Base-by-base conservation (phyloP, 2,329 filamentous ascomycete species). In the Ophiocordyceps camponoti-saundersi region DNA sequence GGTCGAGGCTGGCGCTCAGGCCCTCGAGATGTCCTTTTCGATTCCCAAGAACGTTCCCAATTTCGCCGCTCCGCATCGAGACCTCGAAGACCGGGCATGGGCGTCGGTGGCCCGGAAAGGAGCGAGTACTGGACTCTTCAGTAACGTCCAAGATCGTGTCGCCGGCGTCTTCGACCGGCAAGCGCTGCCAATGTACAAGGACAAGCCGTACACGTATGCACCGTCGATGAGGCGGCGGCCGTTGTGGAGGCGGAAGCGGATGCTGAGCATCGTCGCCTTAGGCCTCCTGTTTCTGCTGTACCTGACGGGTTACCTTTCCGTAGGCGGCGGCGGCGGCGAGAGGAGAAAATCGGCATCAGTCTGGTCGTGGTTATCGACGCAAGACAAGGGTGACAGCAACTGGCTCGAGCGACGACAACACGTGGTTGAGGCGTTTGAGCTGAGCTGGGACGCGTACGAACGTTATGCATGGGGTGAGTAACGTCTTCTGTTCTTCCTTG, bases 381-480 rank as follows among this genome's bases (percentile, higher is more conserved):
- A 70, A 44, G 61, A 62, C 12, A 63, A 59, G 47, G 61, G 57
- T 36, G 64, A 62, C 22, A 70, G 78, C 2, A 76, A 95, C 60
- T 98, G 92, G 92, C 64, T 76, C 29, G 73, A 77, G 54, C 76
- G 90, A 58, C 77, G 85, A 56, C 78, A 93, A 53, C 77, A 75
- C 53, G 92, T 98, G 3, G 85, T 84, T 50, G 85, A 95, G 60
- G 88, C 85, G 18, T 96, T 98, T 63, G 76, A 83, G 62, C 67
- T 92, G 53, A 95, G 89, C 59, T 98, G 89, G 85, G 82, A 89
- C 60, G 83, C 84, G 8, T 98, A 98, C 63, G 83, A 88, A 61
- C 79, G 85, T 58, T 82, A 96, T 67, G 92, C 83, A 26, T 98
- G 92, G 92, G 92, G 87, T 87, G 75, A 55, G 80, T 71, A 43